Base-by-base conservation (phyloP, 1,284 basidiomycete genomes). In the Trametes versicolor region DNA sequence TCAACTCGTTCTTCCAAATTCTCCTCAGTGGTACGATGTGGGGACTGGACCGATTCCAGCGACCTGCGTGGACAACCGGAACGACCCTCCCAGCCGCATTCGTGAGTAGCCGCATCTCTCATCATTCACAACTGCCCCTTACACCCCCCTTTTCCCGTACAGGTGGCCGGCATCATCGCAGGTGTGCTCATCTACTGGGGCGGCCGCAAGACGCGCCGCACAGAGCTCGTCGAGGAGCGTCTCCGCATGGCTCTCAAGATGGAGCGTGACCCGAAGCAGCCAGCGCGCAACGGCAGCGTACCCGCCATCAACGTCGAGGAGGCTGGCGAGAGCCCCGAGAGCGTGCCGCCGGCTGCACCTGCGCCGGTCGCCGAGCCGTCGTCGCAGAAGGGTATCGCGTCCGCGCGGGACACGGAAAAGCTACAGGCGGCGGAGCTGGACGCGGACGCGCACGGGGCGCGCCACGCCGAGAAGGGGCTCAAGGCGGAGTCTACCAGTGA, bases 1-100 rank as follows among this genome's bases (percentile, higher is more conserved):
- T 89, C 39, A 96, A 95, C 77, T 93, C 92, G 1, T 77, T 94
- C 60, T 95, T 95, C 75, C 94, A 95, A 84, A 80, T 83, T 62
- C 83, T 92, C n/a, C 79, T 94, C 13, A 93, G 92, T 70, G 91
- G 86, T 2, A 88, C 86, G 47, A 96, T 96, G 89, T 96, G 94
- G 95, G 85, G 90, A 2, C 76, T 96, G 72, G 87, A 91, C 72
- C 79, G 88, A 36, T 89, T 89, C 71, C 67, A 84, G 64, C 84
- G 89, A 25, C 89, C 89, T 4, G 82, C 87, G 2, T 91, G 89
- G 89, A 86, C 82, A 47, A 90, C 88, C 0, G 93, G 89, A 0
- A 84, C 82, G 17, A 85, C 96, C 19, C 95, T 97, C 60, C 90
- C 92, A 0, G 81, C 83, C 2, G 87, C 87, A 29, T 95, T 97